Evolutionary conservation across 768 basidiomycete genomes (phyloP).

Genomic region (Rubroboletus pulcherrimus): DNA sequence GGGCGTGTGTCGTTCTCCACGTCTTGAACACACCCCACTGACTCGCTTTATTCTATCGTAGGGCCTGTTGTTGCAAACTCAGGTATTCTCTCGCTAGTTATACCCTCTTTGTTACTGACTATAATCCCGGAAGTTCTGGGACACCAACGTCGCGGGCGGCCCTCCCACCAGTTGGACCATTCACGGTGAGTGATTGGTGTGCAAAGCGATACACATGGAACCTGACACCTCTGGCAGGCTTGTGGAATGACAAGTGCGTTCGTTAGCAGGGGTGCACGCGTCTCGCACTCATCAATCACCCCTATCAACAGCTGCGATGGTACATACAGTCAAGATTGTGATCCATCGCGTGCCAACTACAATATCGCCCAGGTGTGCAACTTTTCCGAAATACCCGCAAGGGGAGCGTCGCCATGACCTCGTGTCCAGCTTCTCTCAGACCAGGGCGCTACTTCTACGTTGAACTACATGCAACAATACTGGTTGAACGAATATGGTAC

Average conservation of each 20-base stretch:
- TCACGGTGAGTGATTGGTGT: slow-evolving; percentile 47
- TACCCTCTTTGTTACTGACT: not conserved
- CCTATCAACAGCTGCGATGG: slow-evolving; percentile 49
- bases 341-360: slow-evolving; percentile 42
- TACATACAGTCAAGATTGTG: slow-evolving; percentile 32
- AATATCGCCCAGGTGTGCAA: slow-evolving; percentile 38
- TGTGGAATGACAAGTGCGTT: slow-evolving; percentile 64
- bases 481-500: slow-evolving; percentile 62
- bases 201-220: not conserved
- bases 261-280: not conserved
- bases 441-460: slow-evolving; percentile 57
- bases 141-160: slow-evolving; percentile 58
- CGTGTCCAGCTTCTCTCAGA: slow-evolving; percentile 46
- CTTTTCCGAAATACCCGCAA: not conserved
- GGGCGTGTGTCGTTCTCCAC: slow-evolving; percentile 41
- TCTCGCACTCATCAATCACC: not conserved
- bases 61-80: slow-evolving; percentile 60
- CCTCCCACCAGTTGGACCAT: slow-evolving; percentile 71
- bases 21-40: not conserved
- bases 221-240: slow-evolving; percentile 36
- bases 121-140: slow-evolving; percentile 56
- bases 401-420: not conserved
- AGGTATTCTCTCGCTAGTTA: slow-evolving; percentile 29
- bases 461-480: slow-evolving; percentile 56
- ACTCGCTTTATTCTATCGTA: slow-evolving; percentile 21